Conservation (phyloP, 805 yeast genomes). For the Ogataea polymorpha region DNA sequence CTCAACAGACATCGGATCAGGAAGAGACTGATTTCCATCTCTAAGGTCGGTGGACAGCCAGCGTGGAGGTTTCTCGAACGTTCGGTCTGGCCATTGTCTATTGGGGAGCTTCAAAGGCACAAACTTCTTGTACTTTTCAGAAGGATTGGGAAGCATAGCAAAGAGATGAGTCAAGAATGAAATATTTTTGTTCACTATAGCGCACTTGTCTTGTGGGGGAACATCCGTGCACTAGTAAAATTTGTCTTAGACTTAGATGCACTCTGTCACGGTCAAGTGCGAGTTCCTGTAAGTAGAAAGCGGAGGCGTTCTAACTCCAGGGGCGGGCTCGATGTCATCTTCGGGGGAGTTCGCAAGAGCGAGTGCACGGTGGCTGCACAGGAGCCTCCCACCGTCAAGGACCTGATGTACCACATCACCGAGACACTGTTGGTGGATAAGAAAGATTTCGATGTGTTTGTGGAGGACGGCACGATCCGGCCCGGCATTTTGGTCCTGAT, state of each 20-base stretch:
- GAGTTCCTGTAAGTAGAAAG: slow-evolving; percentile 38
- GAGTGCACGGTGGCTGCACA: slow-evolving; percentile 41
- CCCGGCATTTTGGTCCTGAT: slow-evolving; percentile 91
- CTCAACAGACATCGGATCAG: slow-evolving; percentile 76
- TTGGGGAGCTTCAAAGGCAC: slow-evolving; percentile 53
- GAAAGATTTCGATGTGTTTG: slow-evolving; percentile 67
- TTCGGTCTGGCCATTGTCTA: slow-evolving; percentile 69
- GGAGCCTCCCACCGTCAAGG: slow-evolving; percentile 37
- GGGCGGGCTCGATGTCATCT: slow-evolving; percentile 85
- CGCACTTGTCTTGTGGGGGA: slow-evolving; percentile 1
- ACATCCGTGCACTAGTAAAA: slow-evolving; percentile 9
- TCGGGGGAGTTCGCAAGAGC: slow-evolving; percentile 55
- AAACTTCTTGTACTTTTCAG: slow-evolving; percentile 56
- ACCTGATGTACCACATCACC: slow-evolving; percentile 55
- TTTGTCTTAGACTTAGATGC: slow-evolving; percentile 8
- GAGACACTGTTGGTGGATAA: slow-evolving; percentile 54
- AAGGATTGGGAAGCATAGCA: slow-evolving; percentile 66
- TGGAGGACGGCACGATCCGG: slow-evolving; percentile 77
- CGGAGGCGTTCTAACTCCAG: slow-evolving; percentile 22
- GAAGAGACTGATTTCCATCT: slow-evolving; percentile 82
- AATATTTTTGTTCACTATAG: not conserved
- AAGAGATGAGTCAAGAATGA: not conserved
- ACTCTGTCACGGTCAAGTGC: slow-evolving; percentile 36
- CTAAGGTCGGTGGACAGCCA: slow-evolving; percentile 79
- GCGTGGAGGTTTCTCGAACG: slow-evolving; percentile 68